Percentiles rank a stretch among this genome's conserved stretches.
Conservation (phyloP, 495 filamentous ascomycete genomes). For the Aspergillus wentii region DNA sequence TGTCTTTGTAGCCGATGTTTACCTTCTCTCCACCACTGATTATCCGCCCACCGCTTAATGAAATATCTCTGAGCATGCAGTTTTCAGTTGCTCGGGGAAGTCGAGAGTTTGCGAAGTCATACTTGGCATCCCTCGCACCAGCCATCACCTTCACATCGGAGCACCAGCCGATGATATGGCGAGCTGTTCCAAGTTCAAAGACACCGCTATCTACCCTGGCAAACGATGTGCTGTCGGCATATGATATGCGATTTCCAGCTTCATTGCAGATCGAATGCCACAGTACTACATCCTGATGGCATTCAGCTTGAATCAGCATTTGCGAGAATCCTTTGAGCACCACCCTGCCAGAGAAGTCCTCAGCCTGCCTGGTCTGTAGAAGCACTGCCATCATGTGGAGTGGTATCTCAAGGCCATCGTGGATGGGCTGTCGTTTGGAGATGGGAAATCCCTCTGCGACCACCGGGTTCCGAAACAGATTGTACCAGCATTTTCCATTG, state of each 20-base stretch:
- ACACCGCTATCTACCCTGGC: not conserved
- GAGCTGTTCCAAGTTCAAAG: not conserved
- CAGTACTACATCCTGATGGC: not conserved
- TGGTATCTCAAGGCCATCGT: constrained; percentile 9
- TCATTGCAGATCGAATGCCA: constrained; percentile 12
- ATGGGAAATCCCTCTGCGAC: constrained; percentile 14
- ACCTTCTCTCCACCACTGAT: constrained; percentile 1
- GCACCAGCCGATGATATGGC: constrained; percentile 15
- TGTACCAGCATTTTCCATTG: constrained; percentile 11
- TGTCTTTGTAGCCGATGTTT: constrained; percentile 6
- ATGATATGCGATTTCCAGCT: constrained; percentile 9
- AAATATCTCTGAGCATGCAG: not conserved
- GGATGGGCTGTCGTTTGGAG: not conserved
- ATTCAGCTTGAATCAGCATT: constrained; percentile 3
- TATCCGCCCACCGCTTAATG: constrained; percentile 1
- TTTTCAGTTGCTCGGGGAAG: not conserved
- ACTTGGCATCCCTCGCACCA: constrained; percentile 9
- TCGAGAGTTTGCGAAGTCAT: not conserved
- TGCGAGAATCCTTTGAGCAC: constrained; percentile 12
- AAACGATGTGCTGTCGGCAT: not conserved
- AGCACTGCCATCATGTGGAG: constrained; percentile 14
- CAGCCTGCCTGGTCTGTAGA: not conserved
- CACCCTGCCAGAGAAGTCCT: constrained; percentile 1
- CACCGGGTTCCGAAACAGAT: constrained; percentile 12
- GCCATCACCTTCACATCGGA: constrained; percentile 2